Percentiles rank a stretch among this genome's conserved stretches.
phyloP scores from a whole-genome alignment of 2,329 filamentous ascomycete genomes.

The Verticillium alfalfae region DNA sequence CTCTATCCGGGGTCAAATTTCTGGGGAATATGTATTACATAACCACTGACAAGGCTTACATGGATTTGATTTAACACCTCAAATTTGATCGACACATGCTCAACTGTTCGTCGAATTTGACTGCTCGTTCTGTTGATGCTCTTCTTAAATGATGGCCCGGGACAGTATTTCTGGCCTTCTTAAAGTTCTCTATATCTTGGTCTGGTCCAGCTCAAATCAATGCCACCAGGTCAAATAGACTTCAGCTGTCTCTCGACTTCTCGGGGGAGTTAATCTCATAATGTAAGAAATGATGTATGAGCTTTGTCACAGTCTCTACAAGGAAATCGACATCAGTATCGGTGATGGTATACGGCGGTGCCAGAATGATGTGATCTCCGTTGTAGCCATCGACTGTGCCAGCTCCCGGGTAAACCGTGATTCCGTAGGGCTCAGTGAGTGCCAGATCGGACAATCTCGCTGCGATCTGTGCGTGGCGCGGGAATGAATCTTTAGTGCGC shows the following conservation, averaged over 20 bases:
- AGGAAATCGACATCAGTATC: constrained; percentile 41
- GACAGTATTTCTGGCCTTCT: too few species aligned
- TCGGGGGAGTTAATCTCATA: constrained; percentile 18
- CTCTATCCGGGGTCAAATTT: too few species aligned
- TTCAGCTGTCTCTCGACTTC: not conserved
- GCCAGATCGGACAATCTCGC: constrained; percentile 18
- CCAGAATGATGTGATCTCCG: constrained; percentile 66
- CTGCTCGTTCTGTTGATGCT: too few species aligned
- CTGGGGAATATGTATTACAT: too few species aligned
- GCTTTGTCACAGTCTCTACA: not conserved
- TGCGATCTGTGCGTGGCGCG: constrained; percentile 16
- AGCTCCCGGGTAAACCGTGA: constrained; percentile 44
- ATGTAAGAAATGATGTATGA: constrained; percentile 39
- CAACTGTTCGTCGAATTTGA: too few species aligned
- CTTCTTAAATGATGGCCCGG: too few species aligned
- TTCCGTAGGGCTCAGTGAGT: constrained; percentile 17
- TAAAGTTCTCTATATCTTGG: too few species aligned
- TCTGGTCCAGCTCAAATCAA: too few species aligned
- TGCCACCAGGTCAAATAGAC: not conserved
- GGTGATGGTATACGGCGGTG: constrained; percentile 63
- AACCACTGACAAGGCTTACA: too few species aligned
- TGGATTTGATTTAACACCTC: too few species aligned
- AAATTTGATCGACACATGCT: too few species aligned
- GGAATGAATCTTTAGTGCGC: constrained; percentile 28
- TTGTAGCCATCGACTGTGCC: constrained; percentile 54